Evolutionary conservation across 768 basidiomycete species (phyloP).

Genomic region (Russula compacta): DNA sequence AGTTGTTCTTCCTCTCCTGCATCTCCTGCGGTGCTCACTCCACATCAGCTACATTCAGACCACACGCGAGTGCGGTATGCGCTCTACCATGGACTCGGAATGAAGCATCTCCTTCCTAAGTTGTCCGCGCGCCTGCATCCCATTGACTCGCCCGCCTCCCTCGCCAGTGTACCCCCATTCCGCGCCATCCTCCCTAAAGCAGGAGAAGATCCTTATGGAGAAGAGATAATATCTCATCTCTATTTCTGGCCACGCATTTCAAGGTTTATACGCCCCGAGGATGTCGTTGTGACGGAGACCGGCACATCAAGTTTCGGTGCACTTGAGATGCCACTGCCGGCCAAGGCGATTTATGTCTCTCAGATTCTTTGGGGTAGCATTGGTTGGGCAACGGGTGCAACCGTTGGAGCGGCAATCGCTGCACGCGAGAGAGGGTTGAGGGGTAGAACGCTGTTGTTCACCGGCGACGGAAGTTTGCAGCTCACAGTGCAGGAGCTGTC

Average conservation of each 20-base stretch:
- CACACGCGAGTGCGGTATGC: slow-evolving; percentile 60
- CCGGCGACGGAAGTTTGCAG: slow-evolving; percentile 82
- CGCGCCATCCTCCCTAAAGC: slow-evolving; percentile 33
- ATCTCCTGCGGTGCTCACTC: not conserved
- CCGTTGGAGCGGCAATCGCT: slow-evolving; percentile 74
- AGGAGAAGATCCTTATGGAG: slow-evolving; percentile 30
- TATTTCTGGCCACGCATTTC: slow-evolving; percentile 81
- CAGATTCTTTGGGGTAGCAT: slow-evolving; percentile 91
- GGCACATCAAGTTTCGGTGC: slow-evolving; percentile 85
- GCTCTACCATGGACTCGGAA: slow-evolving; percentile 54
- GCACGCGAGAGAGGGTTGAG: slow-evolving; percentile 48
- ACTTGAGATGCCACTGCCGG: slow-evolving; percentile 69
- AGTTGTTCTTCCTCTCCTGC: not conserved
- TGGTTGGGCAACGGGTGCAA: slow-evolving; percentile 78
- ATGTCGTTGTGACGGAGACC: slow-evolving; percentile 83
- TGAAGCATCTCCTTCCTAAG: slow-evolving; percentile 70
- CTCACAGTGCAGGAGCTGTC: slow-evolving; percentile 77
- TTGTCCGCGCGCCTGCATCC: slow-evolving; percentile 47
- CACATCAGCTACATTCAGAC: slow-evolving; percentile 63
- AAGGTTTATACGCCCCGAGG: slow-evolving; percentile 58
- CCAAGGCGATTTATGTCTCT: slow-evolving; percentile 51
- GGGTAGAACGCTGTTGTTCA: slow-evolving; percentile 70
- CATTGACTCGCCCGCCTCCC: slow-evolving; percentile 32
- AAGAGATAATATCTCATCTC: slow-evolving; percentile 55
- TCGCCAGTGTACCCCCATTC: slow-evolving; percentile 39